phyloP scores from a whole-genome alignment of 2,329 filamentous ascomycete genomes.

The Fusarium sp. region DNA sequence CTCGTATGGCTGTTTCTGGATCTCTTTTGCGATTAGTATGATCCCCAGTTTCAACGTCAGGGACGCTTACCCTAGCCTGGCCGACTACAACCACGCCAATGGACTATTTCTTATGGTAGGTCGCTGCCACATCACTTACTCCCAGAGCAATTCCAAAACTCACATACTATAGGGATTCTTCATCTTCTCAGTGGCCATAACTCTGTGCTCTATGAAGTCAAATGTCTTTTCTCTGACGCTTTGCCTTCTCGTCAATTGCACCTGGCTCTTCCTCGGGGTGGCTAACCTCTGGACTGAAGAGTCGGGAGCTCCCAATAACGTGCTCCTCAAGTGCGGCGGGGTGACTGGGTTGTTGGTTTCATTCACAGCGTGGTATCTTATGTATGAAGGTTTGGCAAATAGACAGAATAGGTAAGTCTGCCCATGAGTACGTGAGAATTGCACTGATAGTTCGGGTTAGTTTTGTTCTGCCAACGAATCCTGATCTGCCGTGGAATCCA shows the following conservation, averaged over 20 bases:
- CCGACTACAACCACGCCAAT: conserved; percentile 11
- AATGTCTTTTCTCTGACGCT: conserved; percentile 19
- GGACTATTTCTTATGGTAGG: neutral
- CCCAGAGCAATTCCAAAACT: neutral
- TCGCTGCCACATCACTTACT: neutral
- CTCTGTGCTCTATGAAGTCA: neutral
- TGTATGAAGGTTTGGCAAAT: conserved; percentile 9
- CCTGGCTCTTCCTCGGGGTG: neutral
- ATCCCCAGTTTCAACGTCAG: conserved; percentile 5
- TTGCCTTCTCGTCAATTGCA: conserved; percentile 3
- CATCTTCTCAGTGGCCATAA: conserved; percentile 8
- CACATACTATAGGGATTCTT: neutral
- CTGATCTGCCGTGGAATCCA: conserved; percentile 5
- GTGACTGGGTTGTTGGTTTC: conserved; percentile 4
- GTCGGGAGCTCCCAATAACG: neutral
- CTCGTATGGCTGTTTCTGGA: conserved; percentile 17
- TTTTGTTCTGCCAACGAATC: neutral
- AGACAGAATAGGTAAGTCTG: conserved; percentile 1
- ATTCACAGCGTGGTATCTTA: conserved; percentile 8
- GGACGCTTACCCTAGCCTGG: neutral
- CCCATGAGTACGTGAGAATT: rapidly evolving
- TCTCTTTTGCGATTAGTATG: conserved; percentile 9
- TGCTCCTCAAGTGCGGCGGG: neutral
- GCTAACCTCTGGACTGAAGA: conserved; percentile 10
- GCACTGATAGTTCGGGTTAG: neutral